Conservation (phyloP, 2,329 filamentous ascomycete genomes). For the Sporothrix brunneoviolacea region DNA sequence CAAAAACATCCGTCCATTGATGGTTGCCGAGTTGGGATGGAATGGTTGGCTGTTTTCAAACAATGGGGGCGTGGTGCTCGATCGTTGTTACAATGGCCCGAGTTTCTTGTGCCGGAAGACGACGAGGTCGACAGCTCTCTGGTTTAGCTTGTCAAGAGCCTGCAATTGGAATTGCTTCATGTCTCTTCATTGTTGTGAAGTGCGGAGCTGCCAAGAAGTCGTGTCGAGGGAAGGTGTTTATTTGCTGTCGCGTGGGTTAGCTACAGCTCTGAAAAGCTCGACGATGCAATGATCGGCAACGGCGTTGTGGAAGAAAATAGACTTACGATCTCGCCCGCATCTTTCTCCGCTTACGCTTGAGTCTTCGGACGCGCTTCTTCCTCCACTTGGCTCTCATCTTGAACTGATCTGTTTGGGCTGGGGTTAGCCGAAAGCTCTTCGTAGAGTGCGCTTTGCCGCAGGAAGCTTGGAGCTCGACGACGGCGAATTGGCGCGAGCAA, state of each 20-base stretch:
- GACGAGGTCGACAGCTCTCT: not conserved
- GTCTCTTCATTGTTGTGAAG: constrained; percentile 6
- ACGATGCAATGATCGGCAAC: too few species aligned
- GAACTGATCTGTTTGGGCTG: constrained; percentile 34
- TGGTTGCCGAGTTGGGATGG: not conserved
- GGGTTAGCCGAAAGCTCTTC: constrained; percentile 15
- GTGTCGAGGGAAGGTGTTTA: constrained; percentile 15
- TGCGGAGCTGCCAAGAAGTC: constrained; percentile 15
- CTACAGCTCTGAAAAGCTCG: not conserved
- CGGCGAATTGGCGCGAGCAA: not conserved
- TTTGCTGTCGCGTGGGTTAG: constrained; percentile 14
- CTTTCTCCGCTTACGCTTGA: constrained; percentile 99
- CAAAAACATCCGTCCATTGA: too few species aligned
- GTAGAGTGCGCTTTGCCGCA: not conserved
- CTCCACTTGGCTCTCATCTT: constrained; percentile 97
- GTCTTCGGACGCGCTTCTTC: constrained; percentile 98
- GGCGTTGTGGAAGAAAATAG: too few species aligned
- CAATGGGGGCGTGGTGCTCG: not conserved
- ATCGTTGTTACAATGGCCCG: too few species aligned
- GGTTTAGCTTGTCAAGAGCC: not conserved
- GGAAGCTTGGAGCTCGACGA: too few species aligned
- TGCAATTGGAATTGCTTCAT: not conserved
- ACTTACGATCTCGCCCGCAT: constrained; percentile 94
- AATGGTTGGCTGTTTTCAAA: not conserved
- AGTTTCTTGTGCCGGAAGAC: constrained; percentile 1